These are phyloP conservation scores for Quercus variabilis DNA, from an alignment of 306 rosid genomes.

Conservation along the genomic window DNA sequence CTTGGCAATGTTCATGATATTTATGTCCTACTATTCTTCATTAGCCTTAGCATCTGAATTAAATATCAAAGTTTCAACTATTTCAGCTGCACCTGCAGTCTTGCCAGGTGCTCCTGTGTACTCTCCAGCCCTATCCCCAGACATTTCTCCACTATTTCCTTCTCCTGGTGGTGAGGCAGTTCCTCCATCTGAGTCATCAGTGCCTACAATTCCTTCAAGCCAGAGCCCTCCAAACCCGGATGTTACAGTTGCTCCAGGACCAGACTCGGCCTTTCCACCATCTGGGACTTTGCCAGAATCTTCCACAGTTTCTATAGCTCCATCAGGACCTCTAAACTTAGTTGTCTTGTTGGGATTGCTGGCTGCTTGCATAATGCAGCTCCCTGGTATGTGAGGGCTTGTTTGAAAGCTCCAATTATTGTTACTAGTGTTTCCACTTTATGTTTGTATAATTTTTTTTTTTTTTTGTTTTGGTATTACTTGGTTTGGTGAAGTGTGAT, in stretches of 20 bases:
- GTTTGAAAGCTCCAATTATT: constrained; percentile 28
- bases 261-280: constrained; percentile 34
- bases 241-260: constrained; percentile 20
- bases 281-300: constrained; percentile 35
- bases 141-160: constrained; percentile 48
- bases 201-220: constrained; percentile 55
- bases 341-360: constrained; percentile 15
- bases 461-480: background rate
- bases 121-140: constrained; percentile 41
- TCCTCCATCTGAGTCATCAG: constrained; percentile 44
- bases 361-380: constrained; percentile 8
- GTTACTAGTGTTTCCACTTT: constrained; percentile 26
- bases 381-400: constrained; percentile 13
- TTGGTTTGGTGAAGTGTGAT: constrained; percentile 3
- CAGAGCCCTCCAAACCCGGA: constrained; percentile 61
- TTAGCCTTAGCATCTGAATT: constrained; percentile 14
- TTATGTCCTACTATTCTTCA: constrained; percentile 19
- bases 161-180: constrained; percentile 33
- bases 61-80: constrained; percentile 24
- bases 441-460: constrained; percentile 16
- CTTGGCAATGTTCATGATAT: constrained; percentile 15
- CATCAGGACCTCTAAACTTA: constrained; percentile 4
- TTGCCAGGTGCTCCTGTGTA: constrained; percentile 32
- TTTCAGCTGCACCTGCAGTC: constrained; percentile 46
- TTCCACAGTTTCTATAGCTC: constrained; percentile 7